Evolutionary conservation across 441 rosid species (phyloP).

Genomic region (Euphorbia schlechtendalii): DNA sequence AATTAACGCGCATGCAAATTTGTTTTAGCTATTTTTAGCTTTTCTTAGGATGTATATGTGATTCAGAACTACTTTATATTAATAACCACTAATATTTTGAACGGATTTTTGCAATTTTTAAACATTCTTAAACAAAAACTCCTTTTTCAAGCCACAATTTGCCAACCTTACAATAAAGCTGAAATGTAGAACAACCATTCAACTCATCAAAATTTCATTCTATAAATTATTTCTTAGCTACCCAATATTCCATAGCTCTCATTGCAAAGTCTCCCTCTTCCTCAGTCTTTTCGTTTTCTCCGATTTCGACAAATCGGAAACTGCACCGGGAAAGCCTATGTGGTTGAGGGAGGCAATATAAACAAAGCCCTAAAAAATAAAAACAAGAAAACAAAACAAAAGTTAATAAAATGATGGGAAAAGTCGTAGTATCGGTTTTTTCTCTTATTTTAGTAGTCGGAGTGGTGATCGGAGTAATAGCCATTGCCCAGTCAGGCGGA

Average conservation of each 20-base stretch:
- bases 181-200: constrained; percentile 5
- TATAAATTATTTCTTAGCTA: constrained; percentile 5
- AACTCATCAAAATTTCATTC: not conserved
- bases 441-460: constrained; percentile 57
- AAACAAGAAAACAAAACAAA: not conserved
- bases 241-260: constrained; percentile 4
- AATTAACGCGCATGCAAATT: too few relatives aligned
- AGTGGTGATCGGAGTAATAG: constrained; percentile 51
- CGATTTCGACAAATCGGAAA: not conserved
- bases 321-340: not conserved
- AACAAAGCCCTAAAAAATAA: not conserved
- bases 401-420: constrained; percentile 27
- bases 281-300: not conserved
- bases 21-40: too few relatives aligned
- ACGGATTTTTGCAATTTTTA: not conserved
- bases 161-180: not conserved
- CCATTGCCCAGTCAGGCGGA: constrained; percentile 21
- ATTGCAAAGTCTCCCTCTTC: not conserved
- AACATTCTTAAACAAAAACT: not conserved
- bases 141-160: not conserved
- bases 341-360: constrained; percentile 5
- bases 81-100: not conserved
- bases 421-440: constrained; percentile 36
- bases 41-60: not conserved
- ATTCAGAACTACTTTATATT: not conserved